phyloP scores from a whole-genome alignment of 306 rosid genomes.

The Acacia acuminata region DNA sequence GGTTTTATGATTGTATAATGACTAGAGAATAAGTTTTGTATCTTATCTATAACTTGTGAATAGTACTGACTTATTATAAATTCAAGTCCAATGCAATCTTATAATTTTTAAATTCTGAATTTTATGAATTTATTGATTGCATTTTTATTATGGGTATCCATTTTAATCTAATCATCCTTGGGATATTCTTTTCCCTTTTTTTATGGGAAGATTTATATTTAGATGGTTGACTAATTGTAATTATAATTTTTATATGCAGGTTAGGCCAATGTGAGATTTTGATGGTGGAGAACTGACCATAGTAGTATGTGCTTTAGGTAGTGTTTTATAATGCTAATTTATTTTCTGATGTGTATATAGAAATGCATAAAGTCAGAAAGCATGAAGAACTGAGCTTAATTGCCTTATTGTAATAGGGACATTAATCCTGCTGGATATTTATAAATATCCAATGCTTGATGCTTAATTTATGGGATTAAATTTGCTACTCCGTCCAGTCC shows the following conservation, averaged over 20 bases:
- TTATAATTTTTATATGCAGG: neutral
- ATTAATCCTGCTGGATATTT: neutral
- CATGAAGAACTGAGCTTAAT: constrained; percentile 5
- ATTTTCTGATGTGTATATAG: constrained; percentile 27
- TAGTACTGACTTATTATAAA: too few species aligned
- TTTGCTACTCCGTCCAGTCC: neutral
- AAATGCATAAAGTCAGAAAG: constrained; percentile 10
- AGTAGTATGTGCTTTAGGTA: neutral
- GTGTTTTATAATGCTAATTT: constrained; percentile 28
- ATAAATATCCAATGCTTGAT: neutral
- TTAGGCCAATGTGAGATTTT: constrained; percentile 22
- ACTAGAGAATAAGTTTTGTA: neutral
- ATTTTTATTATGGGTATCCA: neutral
- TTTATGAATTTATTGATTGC: neutral
- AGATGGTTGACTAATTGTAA: neutral
- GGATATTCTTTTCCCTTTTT: neutral
- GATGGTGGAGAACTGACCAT: constrained; percentile 23
- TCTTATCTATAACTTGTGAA: neutral
- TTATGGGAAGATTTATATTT: neutral
- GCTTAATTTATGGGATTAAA: neutral
- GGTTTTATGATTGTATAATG: neutral
- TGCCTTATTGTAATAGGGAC: constrained; percentile 24
- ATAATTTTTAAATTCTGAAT: too few species aligned
- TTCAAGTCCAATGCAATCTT: neutral
- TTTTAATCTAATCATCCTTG: neutral